Evolutionary conservation across 2,329 filamentous ascomycete genomes (phyloP).

Genomic region (Colletotrichum cuscutae): DNA sequence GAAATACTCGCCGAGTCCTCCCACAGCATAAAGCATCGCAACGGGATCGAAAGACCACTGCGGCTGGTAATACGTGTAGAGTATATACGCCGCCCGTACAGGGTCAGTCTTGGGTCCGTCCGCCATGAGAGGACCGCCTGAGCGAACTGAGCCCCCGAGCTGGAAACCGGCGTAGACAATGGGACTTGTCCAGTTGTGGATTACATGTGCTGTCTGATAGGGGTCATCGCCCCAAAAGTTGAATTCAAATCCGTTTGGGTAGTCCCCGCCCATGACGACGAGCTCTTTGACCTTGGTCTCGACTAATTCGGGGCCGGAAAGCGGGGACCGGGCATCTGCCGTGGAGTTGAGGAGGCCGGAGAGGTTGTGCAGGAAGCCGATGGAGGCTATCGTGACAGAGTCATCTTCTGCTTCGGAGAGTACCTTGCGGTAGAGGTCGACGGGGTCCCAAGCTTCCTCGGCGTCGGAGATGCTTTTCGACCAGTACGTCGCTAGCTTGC

Average conservation of each 20-base stretch:
- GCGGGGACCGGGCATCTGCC: conserved; percentile 49
- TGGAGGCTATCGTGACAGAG: conserved; percentile 56
- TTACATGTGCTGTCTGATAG: conserved; percentile 50
- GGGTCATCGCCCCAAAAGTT: conserved; percentile 59
- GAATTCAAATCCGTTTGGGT: conserved; percentile 57
- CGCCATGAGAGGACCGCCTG: conserved; percentile 49
- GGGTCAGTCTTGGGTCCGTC: conserved; percentile 46
- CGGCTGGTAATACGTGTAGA: conserved; percentile 48
- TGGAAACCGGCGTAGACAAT: conserved; percentile 55
- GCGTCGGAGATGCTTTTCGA: conserved; percentile 47
- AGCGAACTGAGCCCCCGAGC: conserved; percentile 52
- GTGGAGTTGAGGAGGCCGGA: conserved; percentile 57
- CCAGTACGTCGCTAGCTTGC: conserved; percentile 56
- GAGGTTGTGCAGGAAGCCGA: conserved; percentile 59
- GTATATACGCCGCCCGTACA: conserved; percentile 49
- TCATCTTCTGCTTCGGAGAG: conserved; percentile 50
- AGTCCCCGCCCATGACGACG: conserved; percentile 63
- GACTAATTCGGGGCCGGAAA: conserved; percentile 53
- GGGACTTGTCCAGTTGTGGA: conserved; percentile 54
- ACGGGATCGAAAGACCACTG: conserved; percentile 54
- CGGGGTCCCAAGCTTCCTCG: conserved; percentile 52
- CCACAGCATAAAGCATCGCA: conserved; percentile 51
- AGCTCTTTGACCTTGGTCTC: conserved; percentile 57
- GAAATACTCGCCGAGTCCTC: conserved; percentile 48
- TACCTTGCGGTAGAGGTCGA: conserved; percentile 55